Base-by-base conservation (phyloP, 2,329 filamentous ascomycete species). In the Ustulina deusta region DNA sequence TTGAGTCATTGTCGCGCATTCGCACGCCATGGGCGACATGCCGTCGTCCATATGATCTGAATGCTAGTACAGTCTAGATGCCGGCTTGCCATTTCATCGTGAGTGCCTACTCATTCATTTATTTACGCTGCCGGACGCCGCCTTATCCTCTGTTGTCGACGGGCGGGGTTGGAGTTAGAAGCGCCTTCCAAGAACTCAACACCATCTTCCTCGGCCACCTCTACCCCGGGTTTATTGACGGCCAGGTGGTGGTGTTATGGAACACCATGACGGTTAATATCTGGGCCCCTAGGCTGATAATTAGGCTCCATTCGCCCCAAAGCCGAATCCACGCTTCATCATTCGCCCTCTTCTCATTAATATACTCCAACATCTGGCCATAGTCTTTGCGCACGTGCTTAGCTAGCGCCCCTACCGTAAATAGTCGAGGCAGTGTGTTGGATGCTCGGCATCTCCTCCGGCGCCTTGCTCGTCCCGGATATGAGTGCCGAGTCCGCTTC, bases 381-480 rank as follows among this genome's bases (percentile, higher is more conserved):
- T 80, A 81, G 68, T 82, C 77, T 70, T 79, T 79, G 65, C 80
- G 82, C 6, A 82, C 79, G 63, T 82, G 80, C 73, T 79, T 80
- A 22, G 81, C 79, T n/a, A n/a, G n/a, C n/a, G n/a, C n/a, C 44
- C 11, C 34, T 68, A 61, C 6, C 63, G 48, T 49, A 65, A 38
- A 40, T 65, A 60, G 32, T 81, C 79, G 67, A 82, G 79, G 74
- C 81, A 83, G 63, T 83, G 80, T 49, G 72, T 74, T 1, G 81
- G 63, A 55, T 83, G 81, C 75, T 80, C 0, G 74, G 69, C n/a
- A 73, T 74, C 46, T 80, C 77, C 9, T 70, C 55, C 1, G 77
- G 77, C 46, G 78, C 67, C 27, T 74, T 71, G 51, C 69, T 75
- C 11, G 61, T 62, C 36, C 76, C 71, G n/a, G 72, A 77, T 34